phyloP scores from a whole-genome alignment of 2,329 filamentous ascomycete genomes.

The Ophiostoma fasciatum region DNA sequence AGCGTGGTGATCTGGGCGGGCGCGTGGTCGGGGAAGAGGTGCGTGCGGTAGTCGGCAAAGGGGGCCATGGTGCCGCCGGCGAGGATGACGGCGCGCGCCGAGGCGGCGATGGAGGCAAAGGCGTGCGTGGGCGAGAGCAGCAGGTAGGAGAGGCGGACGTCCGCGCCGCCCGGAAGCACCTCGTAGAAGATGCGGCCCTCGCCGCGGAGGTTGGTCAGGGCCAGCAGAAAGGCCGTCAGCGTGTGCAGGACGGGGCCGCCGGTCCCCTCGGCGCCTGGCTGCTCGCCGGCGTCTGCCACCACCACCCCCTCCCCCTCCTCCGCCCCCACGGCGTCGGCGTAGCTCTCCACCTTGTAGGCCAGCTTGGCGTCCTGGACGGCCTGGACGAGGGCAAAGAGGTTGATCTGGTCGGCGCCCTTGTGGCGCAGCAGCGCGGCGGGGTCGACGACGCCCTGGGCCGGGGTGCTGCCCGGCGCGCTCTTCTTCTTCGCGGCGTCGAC shows the following conservation, averaged over 20 bases:
- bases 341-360: conserved; percentile 88
- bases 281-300: conserved; percentile 15
- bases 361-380: conserved; percentile 89
- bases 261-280: conserved; percentile 17
- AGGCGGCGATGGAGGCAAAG: conserved; percentile 74
- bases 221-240: conserved; percentile 50
- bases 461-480: no score
- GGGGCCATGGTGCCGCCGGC: conserved; percentile 97
- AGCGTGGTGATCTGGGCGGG: conserved; percentile 55
- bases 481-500: conserved; percentile 30
- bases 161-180: conserved; percentile 20
- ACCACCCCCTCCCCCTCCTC: conserved; percentile 17
- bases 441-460: conserved; percentile 50
- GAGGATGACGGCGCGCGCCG: conserved; percentile 74
- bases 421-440: conserved; percentile 58
- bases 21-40: conserved; percentile 66
- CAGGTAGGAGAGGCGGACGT: conserved; percentile 62
- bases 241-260: conserved; percentile 36
- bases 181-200: conserved; percentile 54
- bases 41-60: conserved; percentile 75
- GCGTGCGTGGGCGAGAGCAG: conserved; percentile 83
- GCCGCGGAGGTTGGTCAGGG: conserved; percentile 72
- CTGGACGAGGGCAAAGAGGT: conserved; percentile 72
- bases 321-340: conserved; percentile 49
- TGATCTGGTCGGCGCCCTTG: conserved; percentile 90